These are phyloP conservation scores for Collariella sp. DNA, from an alignment of 495 filamentous ascomycete genomes.

Conservation along the genomic window DNA sequence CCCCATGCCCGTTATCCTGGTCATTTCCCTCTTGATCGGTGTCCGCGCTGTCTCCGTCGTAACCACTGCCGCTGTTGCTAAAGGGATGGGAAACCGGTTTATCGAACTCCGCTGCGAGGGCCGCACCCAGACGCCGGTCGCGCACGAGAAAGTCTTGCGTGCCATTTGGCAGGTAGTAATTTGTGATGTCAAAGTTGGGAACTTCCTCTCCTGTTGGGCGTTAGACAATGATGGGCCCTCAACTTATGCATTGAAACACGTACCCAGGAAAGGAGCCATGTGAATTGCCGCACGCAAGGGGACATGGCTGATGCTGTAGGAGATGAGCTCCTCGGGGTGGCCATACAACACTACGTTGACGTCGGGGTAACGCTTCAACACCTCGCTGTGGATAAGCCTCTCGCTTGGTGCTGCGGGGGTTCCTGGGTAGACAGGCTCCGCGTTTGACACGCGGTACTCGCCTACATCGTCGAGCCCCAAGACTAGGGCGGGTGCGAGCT, in stretches of 20 bases:
- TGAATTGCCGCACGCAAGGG: slow-evolving; percentile 35
- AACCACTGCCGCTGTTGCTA: too few species aligned
- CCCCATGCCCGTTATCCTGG: slow-evolving; percentile 23
- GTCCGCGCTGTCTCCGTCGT: not conserved
- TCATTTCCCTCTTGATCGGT: slow-evolving; percentile 1
- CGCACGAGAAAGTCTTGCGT: slow-evolving; percentile 1
- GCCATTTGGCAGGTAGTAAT: not conserved
- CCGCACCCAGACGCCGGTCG: not conserved
- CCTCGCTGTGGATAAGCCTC: slow-evolving; percentile 46
- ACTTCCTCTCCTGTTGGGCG: not conserved
- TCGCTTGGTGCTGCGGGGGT: slow-evolving; percentile 31
- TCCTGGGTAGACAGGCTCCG: slow-evolving; percentile 28
- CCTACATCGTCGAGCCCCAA: slow-evolving; percentile 36
- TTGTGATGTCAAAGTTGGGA: slow-evolving; percentile 1
- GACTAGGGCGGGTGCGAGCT: slow-evolving; percentile 39
- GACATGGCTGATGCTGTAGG: slow-evolving; percentile 37
- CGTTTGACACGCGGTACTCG: slow-evolving; percentile 35
- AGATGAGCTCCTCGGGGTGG: slow-evolving; percentile 40
- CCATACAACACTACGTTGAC: slow-evolving; percentile 43
- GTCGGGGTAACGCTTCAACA: slow-evolving; percentile 35
- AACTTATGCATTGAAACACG: slow-evolving; percentile 31
- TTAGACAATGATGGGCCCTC: slow-evolving; percentile 16
- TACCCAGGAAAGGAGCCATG: slow-evolving; percentile 41
- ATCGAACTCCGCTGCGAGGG: not conserved
- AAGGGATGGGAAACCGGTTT: not conserved